Conservation (phyloP, 169 alveolate species). For the Pseudocohnilembus persalinus region DNA sequence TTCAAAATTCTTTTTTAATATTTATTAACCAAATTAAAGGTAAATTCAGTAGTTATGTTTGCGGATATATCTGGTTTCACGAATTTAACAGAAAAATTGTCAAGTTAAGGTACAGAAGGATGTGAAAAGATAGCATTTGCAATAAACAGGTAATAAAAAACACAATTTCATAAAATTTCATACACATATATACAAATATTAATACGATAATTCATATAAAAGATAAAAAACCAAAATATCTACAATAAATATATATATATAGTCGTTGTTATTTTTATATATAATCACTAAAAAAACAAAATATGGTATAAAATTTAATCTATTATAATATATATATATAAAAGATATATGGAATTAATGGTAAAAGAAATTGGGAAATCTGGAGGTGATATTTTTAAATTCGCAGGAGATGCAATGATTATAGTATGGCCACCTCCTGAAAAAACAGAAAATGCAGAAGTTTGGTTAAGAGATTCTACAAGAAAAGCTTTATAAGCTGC, state of each 20-base stretch:
- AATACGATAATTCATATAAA: too few species aligned
- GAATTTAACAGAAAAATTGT: constrained; percentile 36
- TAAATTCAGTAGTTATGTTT: constrained; percentile 42
- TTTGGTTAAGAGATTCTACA: constrained; percentile 34
- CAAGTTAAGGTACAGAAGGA: constrained; percentile 43
- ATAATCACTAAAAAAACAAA: constrained; percentile 72
- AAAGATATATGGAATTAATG: constrained; percentile 77
- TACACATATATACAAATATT: too few species aligned
- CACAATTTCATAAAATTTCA: too few species aligned
- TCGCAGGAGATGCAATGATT: constrained; percentile 83
- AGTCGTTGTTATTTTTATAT: constrained; percentile 70
- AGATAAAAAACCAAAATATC: too few species aligned
- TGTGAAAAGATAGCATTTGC: constrained; percentile 48
- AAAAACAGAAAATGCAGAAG: background rate
- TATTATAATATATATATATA: constrained; percentile 60
- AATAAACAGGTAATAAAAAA: constrained; percentile 37
- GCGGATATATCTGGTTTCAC: constrained; percentile 52
- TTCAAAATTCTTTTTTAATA: background rate
- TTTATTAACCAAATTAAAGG: constrained; percentile 10
- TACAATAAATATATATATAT: too few species aligned
- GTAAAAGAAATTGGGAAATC: constrained; percentile 69
- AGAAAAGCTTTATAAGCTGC: constrained; percentile 80
- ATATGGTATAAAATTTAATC: constrained; percentile 59
- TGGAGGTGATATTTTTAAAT: constrained; percentile 86
- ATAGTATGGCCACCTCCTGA: constrained; percentile 79